These are phyloP conservation scores for Rugonectria rugulosa DNA, from an alignment of 2,329 filamentous ascomycete species.

Conservation along the genomic window DNA sequence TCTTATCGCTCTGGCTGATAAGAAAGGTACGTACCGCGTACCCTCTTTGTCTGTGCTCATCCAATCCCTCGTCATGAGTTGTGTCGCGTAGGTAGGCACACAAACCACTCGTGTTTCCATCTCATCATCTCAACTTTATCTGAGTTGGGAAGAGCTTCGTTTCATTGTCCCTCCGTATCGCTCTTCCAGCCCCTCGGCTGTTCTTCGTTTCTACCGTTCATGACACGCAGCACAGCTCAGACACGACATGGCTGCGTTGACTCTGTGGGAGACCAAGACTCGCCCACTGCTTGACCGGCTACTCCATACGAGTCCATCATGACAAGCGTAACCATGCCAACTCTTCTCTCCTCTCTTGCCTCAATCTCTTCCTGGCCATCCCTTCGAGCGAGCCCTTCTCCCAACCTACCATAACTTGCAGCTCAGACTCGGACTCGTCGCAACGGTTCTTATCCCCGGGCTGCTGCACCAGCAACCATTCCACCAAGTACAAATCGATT, in stretches of 20 bases:
- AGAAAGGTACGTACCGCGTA: constrained; percentile 13
- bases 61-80: neutral
- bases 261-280: neutral
- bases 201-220: no score
- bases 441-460: constrained; percentile 12
- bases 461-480: neutral
- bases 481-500: constrained; percentile 2
- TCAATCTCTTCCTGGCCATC: neutral
- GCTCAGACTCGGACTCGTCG: neutral
- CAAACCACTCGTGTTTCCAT: neutral
- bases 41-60: no score
- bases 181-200: constrained; percentile 12
- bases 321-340: constrained; percentile 1
- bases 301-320: neutral
- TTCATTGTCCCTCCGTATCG: neutral
- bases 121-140: neutral
- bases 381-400: neutral
- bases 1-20: no score
- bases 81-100: neutral
- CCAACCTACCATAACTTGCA: neutral
- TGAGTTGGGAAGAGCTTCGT: constrained; percentile 1
- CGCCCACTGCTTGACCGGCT: neutral
- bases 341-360: neutral
- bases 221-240: neutral
- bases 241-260: neutral